Percentiles rank a stretch among this genome's conserved stretches.
Evolutionary conservation across 495 filamentous ascomycete genomes (phyloP).

Genomic region (Echria macrotheca): DNA sequence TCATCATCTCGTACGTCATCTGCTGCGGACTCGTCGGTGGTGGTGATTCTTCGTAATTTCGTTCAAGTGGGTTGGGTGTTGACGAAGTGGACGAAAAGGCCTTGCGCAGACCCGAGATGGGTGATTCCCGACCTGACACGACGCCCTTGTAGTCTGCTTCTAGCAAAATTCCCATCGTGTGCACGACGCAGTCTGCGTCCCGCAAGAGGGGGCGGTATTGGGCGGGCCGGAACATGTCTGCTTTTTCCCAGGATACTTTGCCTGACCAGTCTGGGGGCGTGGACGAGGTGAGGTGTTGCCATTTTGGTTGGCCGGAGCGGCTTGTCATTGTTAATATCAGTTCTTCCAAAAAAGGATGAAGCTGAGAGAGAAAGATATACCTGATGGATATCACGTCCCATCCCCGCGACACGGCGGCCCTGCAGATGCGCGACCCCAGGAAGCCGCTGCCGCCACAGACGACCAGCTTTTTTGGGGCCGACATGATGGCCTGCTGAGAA

Average conservation of each 20-base stretch:
- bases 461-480: constrained; percentile 60
- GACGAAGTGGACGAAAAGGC: constrained; percentile 57
- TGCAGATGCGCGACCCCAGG: constrained; percentile 87
- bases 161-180: constrained; percentile 91
- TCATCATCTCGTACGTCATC: constrained; percentile 97
- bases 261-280: constrained; percentile 73
- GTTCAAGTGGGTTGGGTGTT: constrained; percentile 61
- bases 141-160: constrained; percentile 98
- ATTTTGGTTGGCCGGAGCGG: constrained; percentile 82
- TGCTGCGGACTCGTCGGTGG: constrained; percentile 55
- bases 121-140: constrained; percentile 70
- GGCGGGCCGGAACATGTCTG: constrained; percentile 74
- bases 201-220: constrained; percentile 68
- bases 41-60: background rate
- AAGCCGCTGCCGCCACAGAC: constrained; percentile 97
- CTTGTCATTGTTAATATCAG: too few species aligned
- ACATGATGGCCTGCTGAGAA: constrained; percentile 29
- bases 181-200: constrained; percentile 77
- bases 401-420: constrained; percentile 69
- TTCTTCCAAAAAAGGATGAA: too few species aligned
- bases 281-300: constrained; percentile 73
- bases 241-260: constrained; percentile 78
- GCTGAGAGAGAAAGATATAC: too few species aligned
- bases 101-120: constrained; percentile 64
- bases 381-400: constrained; percentile 90